phyloP scores from a whole-genome alignment of 305 asterid species.

The Lippia alba region DNA sequence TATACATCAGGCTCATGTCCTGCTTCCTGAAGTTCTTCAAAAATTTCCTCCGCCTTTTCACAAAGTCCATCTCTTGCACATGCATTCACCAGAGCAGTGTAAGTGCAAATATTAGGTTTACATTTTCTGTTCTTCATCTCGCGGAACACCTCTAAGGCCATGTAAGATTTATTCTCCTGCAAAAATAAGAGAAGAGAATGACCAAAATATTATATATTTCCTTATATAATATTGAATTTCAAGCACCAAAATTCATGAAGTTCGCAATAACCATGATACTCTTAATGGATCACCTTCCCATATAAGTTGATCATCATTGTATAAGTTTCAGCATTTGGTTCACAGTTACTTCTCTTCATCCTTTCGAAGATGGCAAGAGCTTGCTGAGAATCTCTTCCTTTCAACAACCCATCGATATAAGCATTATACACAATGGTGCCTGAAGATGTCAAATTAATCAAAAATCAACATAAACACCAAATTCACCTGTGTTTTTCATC shows the following conservation, averaged over 20 bases:
- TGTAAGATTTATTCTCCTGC: constrained; percentile 74
- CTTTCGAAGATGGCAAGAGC: constrained; percentile 71
- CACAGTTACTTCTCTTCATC: constrained; percentile 76
- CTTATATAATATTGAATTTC: neutral
- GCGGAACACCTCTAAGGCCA: constrained; percentile 78
- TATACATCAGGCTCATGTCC: constrained; percentile 90
- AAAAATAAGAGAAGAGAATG: constrained; percentile 8
- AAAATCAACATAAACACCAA: neutral
- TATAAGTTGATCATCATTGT: constrained; percentile 85
- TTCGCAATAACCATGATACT: neutral
- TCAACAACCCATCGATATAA: constrained; percentile 71
- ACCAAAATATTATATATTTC: too few species aligned
- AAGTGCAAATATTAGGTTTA: constrained; percentile 83
- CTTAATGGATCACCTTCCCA: constrained; percentile 63
- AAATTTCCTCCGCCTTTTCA: constrained; percentile 86
- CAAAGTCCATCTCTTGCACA: constrained; percentile 88
- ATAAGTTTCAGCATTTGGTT: constrained; percentile 77
- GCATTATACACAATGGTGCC: constrained; percentile 81
- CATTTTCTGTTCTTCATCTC: constrained; percentile 75
- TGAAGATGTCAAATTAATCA: constrained; percentile 39
- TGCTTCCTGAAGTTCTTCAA: constrained; percentile 82
- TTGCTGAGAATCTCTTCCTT: constrained; percentile 59
- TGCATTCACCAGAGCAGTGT: constrained; percentile 82
- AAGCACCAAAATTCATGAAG: neutral
- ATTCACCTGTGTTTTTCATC: neutral